A percentile compares a stretch with the other conserved stretches of the same genome.
Conservation (phyloP, 371 early-diverging fungal genomes). For the Dichotomocladium elegans region DNA sequence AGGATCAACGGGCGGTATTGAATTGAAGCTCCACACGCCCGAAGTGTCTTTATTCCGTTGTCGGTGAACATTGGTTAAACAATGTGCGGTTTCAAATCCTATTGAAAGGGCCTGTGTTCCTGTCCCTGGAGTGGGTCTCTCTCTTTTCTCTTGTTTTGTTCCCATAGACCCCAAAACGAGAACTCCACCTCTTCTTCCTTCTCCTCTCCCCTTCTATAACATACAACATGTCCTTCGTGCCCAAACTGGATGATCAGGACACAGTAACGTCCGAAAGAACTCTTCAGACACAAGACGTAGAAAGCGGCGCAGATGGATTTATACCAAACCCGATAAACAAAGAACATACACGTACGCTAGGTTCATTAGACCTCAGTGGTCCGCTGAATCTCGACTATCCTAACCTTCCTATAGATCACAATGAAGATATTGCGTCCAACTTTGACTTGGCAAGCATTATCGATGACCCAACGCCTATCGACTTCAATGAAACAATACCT, state of each 20-base stretch:
- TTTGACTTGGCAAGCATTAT: constrained; percentile 31
- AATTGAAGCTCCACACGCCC: background rate
- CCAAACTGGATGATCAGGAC: too few species aligned
- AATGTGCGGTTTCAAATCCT: too few species aligned
- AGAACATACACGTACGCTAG: too few species aligned
- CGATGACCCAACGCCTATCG: constrained; percentile 16
- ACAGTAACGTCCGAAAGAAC: background rate
- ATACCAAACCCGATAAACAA: too few species aligned
- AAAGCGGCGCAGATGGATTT: background rate
- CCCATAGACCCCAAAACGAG: background rate
- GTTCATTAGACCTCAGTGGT: background rate
- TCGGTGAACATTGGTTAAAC: too few species aligned
- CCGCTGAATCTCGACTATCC: background rate
- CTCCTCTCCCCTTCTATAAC: too few species aligned
- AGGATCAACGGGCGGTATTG: background rate
- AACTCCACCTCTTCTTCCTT: background rate
- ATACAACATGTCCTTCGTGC: too few species aligned
- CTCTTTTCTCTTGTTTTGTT: background rate
- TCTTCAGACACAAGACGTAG: background rate
- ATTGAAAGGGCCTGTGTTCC: background rate
- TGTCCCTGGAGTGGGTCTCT: background rate
- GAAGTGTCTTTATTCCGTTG: too few species aligned
- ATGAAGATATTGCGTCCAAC: background rate
- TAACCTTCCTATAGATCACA: too few species aligned
- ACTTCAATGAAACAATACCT: constrained; percentile 25